Conservation (phyloP, 345 rosid species). For the Salix purpurea region DNA sequence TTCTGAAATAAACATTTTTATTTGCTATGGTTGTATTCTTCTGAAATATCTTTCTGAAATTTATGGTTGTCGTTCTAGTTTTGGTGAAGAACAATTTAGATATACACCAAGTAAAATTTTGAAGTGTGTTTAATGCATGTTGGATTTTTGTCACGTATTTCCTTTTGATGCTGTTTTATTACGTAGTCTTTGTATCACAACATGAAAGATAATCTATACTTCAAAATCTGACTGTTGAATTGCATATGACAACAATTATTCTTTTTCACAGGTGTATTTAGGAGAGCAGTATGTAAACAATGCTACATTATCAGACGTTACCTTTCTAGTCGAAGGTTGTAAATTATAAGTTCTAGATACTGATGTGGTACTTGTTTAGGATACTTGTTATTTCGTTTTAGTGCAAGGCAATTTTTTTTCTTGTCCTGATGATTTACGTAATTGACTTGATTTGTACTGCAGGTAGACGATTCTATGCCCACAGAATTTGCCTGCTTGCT, state of each 20-base stretch:
- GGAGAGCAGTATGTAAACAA: conserved; percentile 95
- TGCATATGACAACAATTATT: not conserved
- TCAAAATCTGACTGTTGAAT: not conserved
- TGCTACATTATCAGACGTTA: conserved; percentile 86
- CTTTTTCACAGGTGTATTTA: conserved; percentile 66
- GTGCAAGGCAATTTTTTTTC: not conserved
- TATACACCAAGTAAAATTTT: too few relatives aligned
- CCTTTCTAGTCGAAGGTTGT: conserved; percentile 95
- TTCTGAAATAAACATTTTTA: not conserved
- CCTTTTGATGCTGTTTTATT: not conserved
- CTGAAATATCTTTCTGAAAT: not conserved
- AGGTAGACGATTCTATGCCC: conserved; percentile 93
- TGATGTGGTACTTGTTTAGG: not conserved
- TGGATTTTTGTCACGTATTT: not conserved
- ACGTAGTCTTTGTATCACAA: not conserved
- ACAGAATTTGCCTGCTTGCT: conserved; percentile 95
- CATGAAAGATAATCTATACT: not conserved
- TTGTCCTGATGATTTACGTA: not conserved
- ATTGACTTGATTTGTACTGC: conserved; percentile 22
- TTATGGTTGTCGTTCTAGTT: not conserved
- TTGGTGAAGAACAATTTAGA: not conserved
- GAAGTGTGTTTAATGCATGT: not conserved
- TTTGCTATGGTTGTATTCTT: too few relatives aligned
- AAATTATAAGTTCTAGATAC: conserved; percentile 9
- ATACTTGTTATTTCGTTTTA: not conserved